Conservation (phyloP, 257 asterid species). For the Capsicum chinense region DNA sequence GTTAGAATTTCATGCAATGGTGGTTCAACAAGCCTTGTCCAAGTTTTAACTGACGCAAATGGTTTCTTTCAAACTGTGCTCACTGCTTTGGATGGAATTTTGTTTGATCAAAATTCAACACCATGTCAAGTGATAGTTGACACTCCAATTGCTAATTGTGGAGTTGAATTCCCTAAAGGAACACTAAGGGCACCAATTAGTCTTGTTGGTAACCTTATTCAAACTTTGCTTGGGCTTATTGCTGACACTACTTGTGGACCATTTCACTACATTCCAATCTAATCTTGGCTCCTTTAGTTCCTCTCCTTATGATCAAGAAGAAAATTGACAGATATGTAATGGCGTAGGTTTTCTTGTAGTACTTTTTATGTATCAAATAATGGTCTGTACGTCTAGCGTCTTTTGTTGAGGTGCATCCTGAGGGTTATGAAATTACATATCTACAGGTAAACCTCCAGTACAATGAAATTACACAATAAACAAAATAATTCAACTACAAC, state of each 20-base stretch:
- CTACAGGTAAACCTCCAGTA: neutral
- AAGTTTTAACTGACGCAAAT: conserved; percentile 24
- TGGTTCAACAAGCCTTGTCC: neutral
- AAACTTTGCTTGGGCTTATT: conserved; percentile 13
- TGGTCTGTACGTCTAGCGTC: neutral
- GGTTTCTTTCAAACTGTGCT: conserved; percentile 21
- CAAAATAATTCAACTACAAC: neutral
- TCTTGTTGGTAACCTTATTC: conserved; percentile 12
- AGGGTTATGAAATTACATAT: neutral
- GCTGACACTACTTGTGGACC: conserved; percentile 21
- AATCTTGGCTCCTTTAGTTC: neutral
- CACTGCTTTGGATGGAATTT: neutral
- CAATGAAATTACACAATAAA: neutral
- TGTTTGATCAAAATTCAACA: neutral
- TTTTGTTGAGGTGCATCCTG: neutral
- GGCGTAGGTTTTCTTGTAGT: neutral
- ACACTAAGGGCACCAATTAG: conserved; percentile 27
- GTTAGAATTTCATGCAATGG: conserved; percentile 33
- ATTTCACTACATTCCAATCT: conserved; percentile 2
- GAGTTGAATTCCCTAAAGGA: conserved; percentile 15
- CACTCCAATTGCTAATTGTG: conserved; percentile 30
- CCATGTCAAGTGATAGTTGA: conserved; percentile 19
- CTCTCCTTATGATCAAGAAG: neutral
- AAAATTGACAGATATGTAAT: neutral
- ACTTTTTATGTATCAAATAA: neutral